Evolutionary conservation across 495 filamentous ascomycete species (phyloP).

Genomic region (Bacidia gigantensis): DNA sequence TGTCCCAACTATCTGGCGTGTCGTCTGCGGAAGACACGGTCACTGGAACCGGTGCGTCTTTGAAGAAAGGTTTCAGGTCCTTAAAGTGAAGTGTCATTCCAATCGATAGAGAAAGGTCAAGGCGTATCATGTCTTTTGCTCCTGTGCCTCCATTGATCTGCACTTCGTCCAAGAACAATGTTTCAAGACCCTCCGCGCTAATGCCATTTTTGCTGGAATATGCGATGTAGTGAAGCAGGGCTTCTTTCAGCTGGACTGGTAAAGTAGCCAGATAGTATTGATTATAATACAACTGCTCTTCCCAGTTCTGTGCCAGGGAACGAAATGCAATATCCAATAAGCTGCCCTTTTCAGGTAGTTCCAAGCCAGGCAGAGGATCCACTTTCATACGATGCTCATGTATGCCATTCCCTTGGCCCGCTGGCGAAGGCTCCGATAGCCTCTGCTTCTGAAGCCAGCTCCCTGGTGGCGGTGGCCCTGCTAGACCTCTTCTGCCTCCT

Average conservation of each 20-base stretch:
- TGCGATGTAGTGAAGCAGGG: conserved; percentile 50
- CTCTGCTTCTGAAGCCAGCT: conserved; percentile 9
- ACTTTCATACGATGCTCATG: no score
- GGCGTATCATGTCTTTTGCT: conserved; percentile 38
- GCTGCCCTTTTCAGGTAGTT: conserved; percentile 32
- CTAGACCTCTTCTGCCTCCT: conserved; percentile 9
- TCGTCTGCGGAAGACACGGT: conserved; percentile 8
- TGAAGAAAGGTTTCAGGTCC: conserved; percentile 39
- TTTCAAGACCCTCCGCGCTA: conserved; percentile 10
- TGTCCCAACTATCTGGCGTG: conserved; percentile 10
- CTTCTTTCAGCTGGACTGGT: conserved; percentile 44
- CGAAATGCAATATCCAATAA: conserved; percentile 46
- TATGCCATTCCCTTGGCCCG: no score
- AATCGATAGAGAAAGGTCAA: conserved; percentile 52
- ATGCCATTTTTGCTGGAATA: conserved; percentile 26
- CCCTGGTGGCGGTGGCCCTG: conserved; percentile 10
- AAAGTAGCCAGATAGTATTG: conserved; percentile 50
- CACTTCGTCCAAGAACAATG: conserved; percentile 21
- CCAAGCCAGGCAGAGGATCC: conserved; percentile 31
- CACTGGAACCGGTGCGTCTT: not conserved
- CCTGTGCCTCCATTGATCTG: conserved; percentile 22
- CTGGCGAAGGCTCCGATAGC: no score
- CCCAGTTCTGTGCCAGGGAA: conserved; percentile 54
- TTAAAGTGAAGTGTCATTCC: conserved; percentile 45
- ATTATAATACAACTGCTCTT: conserved; percentile 51